phyloP scores from a whole-genome alignment of 352 stramenopile genomes.

The Phytopythium helicoides region DNA sequence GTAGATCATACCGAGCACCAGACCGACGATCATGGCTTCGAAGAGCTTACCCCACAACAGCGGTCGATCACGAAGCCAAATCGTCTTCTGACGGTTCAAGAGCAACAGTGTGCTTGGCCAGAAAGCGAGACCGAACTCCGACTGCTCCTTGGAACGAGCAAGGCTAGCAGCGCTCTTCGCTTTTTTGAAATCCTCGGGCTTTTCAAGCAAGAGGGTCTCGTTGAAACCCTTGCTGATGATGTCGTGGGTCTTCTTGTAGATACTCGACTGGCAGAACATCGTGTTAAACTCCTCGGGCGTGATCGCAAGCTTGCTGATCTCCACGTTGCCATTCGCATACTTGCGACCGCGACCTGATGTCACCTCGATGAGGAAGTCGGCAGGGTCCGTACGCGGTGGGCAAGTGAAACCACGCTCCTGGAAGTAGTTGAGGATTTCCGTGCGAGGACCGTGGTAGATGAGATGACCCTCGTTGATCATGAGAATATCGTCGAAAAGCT shows the following conservation, averaged over 20 bases:
- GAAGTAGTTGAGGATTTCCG: constrained; percentile 71
- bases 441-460: constrained; percentile 90
- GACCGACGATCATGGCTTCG: constrained; percentile 61
- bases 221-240: constrained; percentile 28
- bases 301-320: no score
- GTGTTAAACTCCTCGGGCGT: constrained; percentile 40
- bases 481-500: constrained; percentile 94
- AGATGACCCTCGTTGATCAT: constrained; percentile 92
- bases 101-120: constrained; percentile 26
- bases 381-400: constrained; percentile 41
- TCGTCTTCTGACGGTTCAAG: constrained; percentile 46
- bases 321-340: no score
- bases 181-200: constrained; percentile 36
- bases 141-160: constrained; percentile 34
- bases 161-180: constrained; percentile 30
- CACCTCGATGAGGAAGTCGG: constrained; percentile 58
- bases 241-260: constrained; percentile 44
- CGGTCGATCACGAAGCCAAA: constrained; percentile 43
- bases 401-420: constrained; percentile 50
- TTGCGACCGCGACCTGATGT: constrained; percentile 48
- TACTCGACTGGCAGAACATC: constrained; percentile 39
- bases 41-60: constrained; percentile 46
- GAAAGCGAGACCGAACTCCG: constrained; percentile 36
- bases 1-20: constrained; percentile 78
- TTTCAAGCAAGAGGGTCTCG: constrained; percentile 27